Evolutionary conservation across 306 rosid genomes (phyloP), one percentile per base, ranked within the genome.

Genomic region (Fagus sylvatica): DNA sequence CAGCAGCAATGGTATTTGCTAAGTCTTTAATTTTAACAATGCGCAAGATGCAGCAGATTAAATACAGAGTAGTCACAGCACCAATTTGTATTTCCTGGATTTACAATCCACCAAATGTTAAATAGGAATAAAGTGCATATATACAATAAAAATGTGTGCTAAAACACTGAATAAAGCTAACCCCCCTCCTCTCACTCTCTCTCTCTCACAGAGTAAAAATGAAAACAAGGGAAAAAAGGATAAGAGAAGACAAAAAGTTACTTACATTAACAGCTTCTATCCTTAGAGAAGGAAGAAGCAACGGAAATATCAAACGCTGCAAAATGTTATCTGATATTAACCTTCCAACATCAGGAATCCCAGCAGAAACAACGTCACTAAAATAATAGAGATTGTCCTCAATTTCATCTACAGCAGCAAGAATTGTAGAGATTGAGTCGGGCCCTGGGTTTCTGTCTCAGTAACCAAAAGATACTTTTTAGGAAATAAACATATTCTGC

Each of bases 301-400:
- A 76, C 11, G 97, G 97, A 79, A 95, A 89, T 85, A 91, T 89
- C 92, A 92, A 83, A 87, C 82, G 87, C 87, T 74, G 82, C 94
- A 92, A 69, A 72, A 95, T 78, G 79, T 85, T 86, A 81, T 95
- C 96, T 37, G 98, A 85, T 80, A 95, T 89, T 71, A 91, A 70
- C 74, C 79, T 84, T 84, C 91, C 98, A 75, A 95, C 95, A 77
- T 91, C 98, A 73, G 93, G 95, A 82, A 92, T 95, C 74, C 98
- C 98, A 37, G 98, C 97, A 79, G 98, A 95, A 76, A 92, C 82
- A 75, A 92, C 80, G 77, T 95, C 98, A 62, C 94, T 92, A 76
- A 95, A 85, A 84, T 95, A 95, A 93, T 91, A 95, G 84, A 95
- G 93, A 71, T 85, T 91, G 83, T 95, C 98, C 89, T 95, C 98